Base-by-base conservation (phyloP, 768 basidiomycete genomes). In the Coprinopsis sp. region DNA sequence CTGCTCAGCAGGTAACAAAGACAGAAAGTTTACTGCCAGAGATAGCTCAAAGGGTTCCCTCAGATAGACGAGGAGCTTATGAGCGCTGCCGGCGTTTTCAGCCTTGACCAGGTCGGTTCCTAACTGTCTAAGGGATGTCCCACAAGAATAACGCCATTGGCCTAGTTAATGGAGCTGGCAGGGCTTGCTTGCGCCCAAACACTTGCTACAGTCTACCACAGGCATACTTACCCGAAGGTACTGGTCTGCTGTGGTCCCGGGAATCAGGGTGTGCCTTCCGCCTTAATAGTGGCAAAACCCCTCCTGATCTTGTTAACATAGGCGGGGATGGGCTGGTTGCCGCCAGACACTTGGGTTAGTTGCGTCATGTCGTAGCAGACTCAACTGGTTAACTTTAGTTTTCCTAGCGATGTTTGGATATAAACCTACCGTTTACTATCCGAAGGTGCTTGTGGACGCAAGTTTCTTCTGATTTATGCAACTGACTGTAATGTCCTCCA, bases 161-260 rank as follows among this genome's bases (percentile, higher is more conserved):
- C 47, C 16, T 29, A 95, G 91, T 69, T 97, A 24, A 96, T 97
- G 92, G 95, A 98, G 59, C 77, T 98, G 11, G 95, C 95, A 24
- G 96, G 96, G 1, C 70, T 98, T 8, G 85, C 95, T 1, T 94
- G 94, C 59, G 96, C 95, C 0, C 90, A 94, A 61, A 78, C 88
- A 0, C 68, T 97, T 2, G 82, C 87, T 5, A 83, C 72, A n/a
- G 80, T 82, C 0, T 98, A 91, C 61, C 71, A 69, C 31, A 79
- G 75, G 24, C 78, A 82, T 3, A 76, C 71, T 36, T 81, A 89
- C 62, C 76, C 75, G 29, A 78, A 81, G 10, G 91, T 98, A 5
- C 71, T 98, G n/a, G 89, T 98, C 10, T 92, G 90, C 58, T 97
- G 94, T 61, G 96, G 96, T 14, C 94, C 96, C 6, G 96, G 96